Conservation (phyloP, 176 grass and related monocot species). For the Triticum aestivum region DNA sequence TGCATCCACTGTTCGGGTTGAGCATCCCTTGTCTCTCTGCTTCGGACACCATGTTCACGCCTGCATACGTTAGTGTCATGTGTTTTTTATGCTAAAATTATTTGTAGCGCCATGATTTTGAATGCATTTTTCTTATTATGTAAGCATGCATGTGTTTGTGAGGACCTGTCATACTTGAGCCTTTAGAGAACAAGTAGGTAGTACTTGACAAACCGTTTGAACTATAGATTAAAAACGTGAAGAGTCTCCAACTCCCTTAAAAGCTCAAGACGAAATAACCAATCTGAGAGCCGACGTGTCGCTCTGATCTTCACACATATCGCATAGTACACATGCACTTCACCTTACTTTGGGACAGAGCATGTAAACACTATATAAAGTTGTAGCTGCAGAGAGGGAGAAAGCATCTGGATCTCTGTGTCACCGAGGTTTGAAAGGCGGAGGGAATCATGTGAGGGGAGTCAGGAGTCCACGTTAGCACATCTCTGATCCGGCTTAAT, state of each 20-base stretch:
- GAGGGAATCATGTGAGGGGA: slow-evolving; percentile 34
- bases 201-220: too few relatives aligned
- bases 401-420: slow-evolving; percentile 53
- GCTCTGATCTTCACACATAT: background rate
- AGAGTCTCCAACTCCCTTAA: background rate
- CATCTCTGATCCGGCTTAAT: slow-evolving; percentile 28
- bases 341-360: slow-evolving; percentile 17
- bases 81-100: too few relatives aligned
- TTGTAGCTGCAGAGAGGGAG: slow-evolving; percentile 26
- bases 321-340: background rate
- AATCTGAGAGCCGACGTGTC: slow-evolving; percentile 18
- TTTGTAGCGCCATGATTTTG: too few relatives aligned
- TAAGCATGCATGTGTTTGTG: too few relatives aligned
- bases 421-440: slow-evolving; percentile 18
- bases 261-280: background rate
- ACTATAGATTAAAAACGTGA: background rate
- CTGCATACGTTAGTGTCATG: too few relatives aligned
- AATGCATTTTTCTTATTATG: too few relatives aligned
- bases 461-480: slow-evolving; percentile 40
- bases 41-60: too few relatives aligned
- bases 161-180: too few relatives aligned
- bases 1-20: too few relatives aligned
- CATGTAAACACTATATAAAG: background rate
- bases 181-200: too few relatives aligned
- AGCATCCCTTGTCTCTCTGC: too few relatives aligned